These are phyloP conservation scores for Phytophthora syringae DNA, from an alignment of 352 stramenopile species.

Conservation along the genomic window DNA sequence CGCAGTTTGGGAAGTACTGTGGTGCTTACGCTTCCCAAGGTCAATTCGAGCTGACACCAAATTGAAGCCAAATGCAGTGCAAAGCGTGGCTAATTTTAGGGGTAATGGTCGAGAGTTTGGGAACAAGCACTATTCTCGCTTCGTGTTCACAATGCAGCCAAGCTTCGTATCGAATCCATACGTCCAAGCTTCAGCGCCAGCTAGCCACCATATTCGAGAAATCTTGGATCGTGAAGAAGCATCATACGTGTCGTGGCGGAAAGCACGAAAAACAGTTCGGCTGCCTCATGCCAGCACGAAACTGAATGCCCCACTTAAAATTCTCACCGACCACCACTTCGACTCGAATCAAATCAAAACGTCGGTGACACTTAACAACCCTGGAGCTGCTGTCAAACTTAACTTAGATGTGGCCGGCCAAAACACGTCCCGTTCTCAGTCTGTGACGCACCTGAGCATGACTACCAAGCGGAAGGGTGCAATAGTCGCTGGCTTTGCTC, in stretches of 20 bases:
- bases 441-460: background rate
- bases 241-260: constrained; percentile 50
- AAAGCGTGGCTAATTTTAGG: constrained; percentile 22
- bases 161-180: constrained; percentile 67
- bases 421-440: background rate
- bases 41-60: background rate
- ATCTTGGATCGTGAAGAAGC: constrained; percentile 62
- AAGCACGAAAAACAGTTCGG: constrained; percentile 45
- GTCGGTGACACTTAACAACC: background rate
- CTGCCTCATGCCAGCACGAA: constrained; percentile 56
- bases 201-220: constrained; percentile 53
- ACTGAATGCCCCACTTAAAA: constrained; percentile 50
- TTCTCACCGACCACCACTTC: background rate
- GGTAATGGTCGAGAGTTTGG: background rate
- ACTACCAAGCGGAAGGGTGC: constrained; percentile 11
- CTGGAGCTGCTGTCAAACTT: background rate
- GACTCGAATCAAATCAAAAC: constrained; percentile 16
- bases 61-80: background rate
- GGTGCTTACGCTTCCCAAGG: constrained; percentile 16
- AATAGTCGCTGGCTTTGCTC: constrained; percentile 6
- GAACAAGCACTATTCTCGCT: background rate
- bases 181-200: constrained; percentile 37
- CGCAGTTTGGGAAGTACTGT: constrained; percentile 15
- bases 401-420: constrained; percentile 1
- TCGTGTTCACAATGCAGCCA: constrained; percentile 47